Percentiles rank a stretch among this genome's conserved stretches.
These are phyloP conservation scores for Jatropha curcas DNA, from an alignment of 345 rosid species.

Conservation along the genomic window DNA sequence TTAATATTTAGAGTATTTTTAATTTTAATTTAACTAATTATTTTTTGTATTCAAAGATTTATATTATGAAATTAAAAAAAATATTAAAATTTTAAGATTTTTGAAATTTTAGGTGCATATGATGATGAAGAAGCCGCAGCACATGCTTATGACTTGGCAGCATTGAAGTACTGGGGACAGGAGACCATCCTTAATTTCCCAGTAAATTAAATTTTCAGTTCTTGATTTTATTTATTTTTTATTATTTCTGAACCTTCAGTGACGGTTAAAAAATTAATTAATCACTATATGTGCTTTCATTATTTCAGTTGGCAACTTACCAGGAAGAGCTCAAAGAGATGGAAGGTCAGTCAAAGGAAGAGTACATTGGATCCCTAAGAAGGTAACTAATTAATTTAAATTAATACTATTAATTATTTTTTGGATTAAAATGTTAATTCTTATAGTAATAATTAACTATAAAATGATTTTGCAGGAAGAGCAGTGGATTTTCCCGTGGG, in stretches of 20 bases:
- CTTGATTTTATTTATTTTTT: too few species aligned
- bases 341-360: conserved; percentile 80
- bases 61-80: background rate
- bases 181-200: conserved; percentile 88
- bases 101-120: conserved; percentile 59
- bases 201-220: conserved; percentile 30
- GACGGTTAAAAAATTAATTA: background rate
- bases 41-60: background rate
- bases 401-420: too few species aligned
- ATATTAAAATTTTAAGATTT: background rate
- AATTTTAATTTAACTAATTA: background rate
- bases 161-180: conserved; percentile 90
- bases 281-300: background rate
- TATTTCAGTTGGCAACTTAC: conserved; percentile 53
- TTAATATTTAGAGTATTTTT: too few species aligned
- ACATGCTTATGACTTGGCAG: conserved; percentile 95
- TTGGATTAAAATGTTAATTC: too few species aligned
- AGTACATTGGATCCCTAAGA: conserved; percentile 82
- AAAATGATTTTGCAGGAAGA: conserved; percentile 50
- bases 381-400: conserved; percentile 40
- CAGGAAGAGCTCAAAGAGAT: conserved; percentile 67
- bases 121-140: conserved; percentile 92
- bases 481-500: conserved; percentile 96
- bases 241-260: background rate
- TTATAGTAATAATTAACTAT: too few species aligned